Base-by-base conservation (phyloP, 2,329 filamentous ascomycete species). In the Nannizziopsis barbatae region DNA sequence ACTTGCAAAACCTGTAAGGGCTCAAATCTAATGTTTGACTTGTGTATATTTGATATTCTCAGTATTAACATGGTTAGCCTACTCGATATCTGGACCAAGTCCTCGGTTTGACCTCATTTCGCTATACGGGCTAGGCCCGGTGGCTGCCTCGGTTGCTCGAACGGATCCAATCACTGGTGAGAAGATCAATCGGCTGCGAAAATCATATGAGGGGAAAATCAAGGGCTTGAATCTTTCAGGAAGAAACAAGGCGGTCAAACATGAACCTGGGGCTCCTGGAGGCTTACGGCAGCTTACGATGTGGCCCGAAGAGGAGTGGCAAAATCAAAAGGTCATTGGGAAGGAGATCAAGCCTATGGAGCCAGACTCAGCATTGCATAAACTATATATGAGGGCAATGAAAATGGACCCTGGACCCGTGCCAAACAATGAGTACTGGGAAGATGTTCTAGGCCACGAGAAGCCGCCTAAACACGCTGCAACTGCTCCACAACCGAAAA, bases 171-270 rank as follows among this genome's bases (percentile, higher is more conserved):
- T 70, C 15, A 80, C 77, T n/a, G 78, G 78, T 52, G 77, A 80
- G 59, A 83, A 83, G 65, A 73, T 73, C 52, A 81, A 81, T 63
- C 75, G 77, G 59, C 67, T 83, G 37, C 70, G 79, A 51, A 74
- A 74, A 54, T 73, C 71, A 3, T 74, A 74, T 52, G 71, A 74
- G 57, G 71, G 71, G 37, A 72, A 74, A 55, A 59, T 73, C 56
- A 73, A 74, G 56, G 65, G 61, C 1, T 57, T 74, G 39, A 65
- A 65, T 8, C 57, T 74, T 32, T 63, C 71, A 22, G 71, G 71
- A 17, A 67, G 69, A 46, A 74, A 74, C 51, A 72, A 72, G 49
- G 62, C 70, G 0, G 64, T 68, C 31, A 72, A 72, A 52, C 64
- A 66, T 27, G 68, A 71, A 39, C 60, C 65, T 39, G 58, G 62